Evolutionary conservation across 805 yeast species (phyloP).

Genomic region (Wickerhamiella kazuoi): DNA sequence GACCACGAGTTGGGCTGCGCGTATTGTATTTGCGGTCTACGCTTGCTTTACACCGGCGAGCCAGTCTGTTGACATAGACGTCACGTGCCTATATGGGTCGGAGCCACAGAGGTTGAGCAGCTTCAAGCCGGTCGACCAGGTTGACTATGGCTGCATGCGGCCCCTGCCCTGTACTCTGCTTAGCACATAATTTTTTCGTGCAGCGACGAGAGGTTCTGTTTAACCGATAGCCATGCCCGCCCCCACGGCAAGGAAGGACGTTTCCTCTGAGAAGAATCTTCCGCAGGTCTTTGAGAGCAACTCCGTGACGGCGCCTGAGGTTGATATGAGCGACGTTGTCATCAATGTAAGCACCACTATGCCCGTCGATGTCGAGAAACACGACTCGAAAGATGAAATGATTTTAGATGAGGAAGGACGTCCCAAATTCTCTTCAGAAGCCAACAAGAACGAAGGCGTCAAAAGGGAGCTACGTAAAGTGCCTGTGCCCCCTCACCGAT

Average conservation of each 20-base stretch:
- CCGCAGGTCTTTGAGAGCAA: not conserved
- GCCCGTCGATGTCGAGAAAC: slow-evolving; percentile 12
- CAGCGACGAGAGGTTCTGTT: too few relatives aligned
- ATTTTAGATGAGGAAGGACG: slow-evolving; percentile 76
- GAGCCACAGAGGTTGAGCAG: too few relatives aligned
- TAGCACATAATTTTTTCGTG: too few relatives aligned
- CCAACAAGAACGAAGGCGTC: slow-evolving; percentile 42
- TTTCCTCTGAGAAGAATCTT: slow-evolving; percentile 23
- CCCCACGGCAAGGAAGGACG: slow-evolving; percentile 20
- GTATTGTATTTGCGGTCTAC: too few relatives aligned
- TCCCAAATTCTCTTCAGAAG: slow-evolving; percentile 69
- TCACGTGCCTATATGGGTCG: too few relatives aligned
- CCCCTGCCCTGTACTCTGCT: too few relatives aligned
- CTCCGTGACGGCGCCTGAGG: slow-evolving; percentile 10
- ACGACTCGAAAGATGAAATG: slow-evolving; percentile 19
- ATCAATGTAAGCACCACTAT: slow-evolving; percentile 28
- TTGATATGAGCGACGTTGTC: slow-evolving; percentile 26
- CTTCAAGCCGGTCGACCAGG: too few relatives aligned
- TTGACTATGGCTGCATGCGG: too few relatives aligned
- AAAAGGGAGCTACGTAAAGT: slow-evolving; percentile 78
- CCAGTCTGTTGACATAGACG: too few relatives aligned
- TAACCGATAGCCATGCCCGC: too few relatives aligned
- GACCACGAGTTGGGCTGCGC: too few relatives aligned
- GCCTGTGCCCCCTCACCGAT: slow-evolving; percentile 91
- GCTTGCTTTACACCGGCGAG: too few relatives aligned